These are phyloP conservation scores for Carallia pectinifolia DNA, from an alignment of 345 rosid species.

Conservation along the genomic window DNA sequence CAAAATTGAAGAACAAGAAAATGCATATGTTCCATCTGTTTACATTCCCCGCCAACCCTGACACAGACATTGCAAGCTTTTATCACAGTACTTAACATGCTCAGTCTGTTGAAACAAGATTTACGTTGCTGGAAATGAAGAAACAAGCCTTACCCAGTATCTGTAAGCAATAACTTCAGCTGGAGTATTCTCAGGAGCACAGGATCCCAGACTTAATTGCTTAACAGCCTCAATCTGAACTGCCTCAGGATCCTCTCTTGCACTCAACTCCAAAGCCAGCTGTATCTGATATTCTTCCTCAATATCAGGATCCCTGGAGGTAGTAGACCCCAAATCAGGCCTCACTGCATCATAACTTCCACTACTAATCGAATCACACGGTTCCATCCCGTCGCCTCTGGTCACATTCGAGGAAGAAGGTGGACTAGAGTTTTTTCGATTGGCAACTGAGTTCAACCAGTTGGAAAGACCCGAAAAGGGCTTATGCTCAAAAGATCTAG, in stretches of 20 bases:
- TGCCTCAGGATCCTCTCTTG: slow-evolving; percentile 97
- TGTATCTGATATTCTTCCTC: slow-evolving; percentile 95
- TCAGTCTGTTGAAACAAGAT: slow-evolving; percentile 5
- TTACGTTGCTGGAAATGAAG: slow-evolving; percentile 5
- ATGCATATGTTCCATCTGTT: slow-evolving; percentile 1
- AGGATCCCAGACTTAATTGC: slow-evolving; percentile 83
- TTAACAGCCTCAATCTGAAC: slow-evolving; percentile 97
- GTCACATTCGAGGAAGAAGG: slow-evolving; percentile 57
- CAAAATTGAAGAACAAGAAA: neutral
- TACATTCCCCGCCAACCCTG: slow-evolving; percentile 7
- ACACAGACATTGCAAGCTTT: neutral
- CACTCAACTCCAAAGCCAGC: slow-evolving; percentile 88
- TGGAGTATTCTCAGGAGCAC: slow-evolving; percentile 72
- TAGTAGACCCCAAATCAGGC: slow-evolving; percentile 54
- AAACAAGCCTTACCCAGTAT: slow-evolving; percentile 73
- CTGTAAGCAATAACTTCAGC: slow-evolving; percentile 90
- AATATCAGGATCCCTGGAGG: slow-evolving; percentile 70
- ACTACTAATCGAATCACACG: slow-evolving; percentile 38
- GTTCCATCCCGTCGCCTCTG: slow-evolving; percentile 47
- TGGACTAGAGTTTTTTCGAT: slow-evolving; percentile 54
- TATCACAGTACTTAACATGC: neutral
- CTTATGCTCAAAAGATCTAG: slow-evolving; percentile 56
- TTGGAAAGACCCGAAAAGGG: slow-evolving; percentile 69
- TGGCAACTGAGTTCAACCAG: slow-evolving; percentile 79
- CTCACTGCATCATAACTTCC: slow-evolving; percentile 36